Percentiles rank a stretch among this genome's conserved stretches.
phyloP scores from a whole-genome alignment of 192 early-diverging fungal species.

The Haplosporangium gracile region DNA sequence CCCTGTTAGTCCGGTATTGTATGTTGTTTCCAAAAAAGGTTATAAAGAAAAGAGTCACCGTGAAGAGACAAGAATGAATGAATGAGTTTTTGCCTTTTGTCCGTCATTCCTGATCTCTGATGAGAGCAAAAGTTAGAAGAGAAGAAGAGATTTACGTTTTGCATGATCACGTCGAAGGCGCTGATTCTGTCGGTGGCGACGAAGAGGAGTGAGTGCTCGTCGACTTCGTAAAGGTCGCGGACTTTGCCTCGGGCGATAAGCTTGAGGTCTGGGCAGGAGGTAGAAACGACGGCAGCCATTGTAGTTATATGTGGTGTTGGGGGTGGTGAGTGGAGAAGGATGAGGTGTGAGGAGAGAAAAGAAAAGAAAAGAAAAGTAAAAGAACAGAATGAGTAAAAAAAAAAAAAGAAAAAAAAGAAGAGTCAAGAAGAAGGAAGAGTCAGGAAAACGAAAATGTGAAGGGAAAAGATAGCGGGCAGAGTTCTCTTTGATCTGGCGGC shows the following conservation, averaged over 20 bases:
- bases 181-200: slow-evolving; percentile 98
- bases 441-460: neutral
- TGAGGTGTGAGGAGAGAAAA: neutral
- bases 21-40: neutral
- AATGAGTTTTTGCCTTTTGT: neutral
- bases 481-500: neutral
- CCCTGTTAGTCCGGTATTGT: slow-evolving; percentile 65
- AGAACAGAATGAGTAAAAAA: neutral
- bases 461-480: neutral
- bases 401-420: neutral
- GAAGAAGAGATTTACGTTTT: slow-evolving; percentile 73
- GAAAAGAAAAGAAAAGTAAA: neutral
- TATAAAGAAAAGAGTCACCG: neutral
- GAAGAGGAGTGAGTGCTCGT: slow-evolving; percentile 89
- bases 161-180: slow-evolving; percentile 99
- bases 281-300: slow-evolving; percentile 68
- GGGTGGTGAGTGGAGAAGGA: neutral
- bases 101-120: neutral
- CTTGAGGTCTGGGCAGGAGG: slow-evolving; percentile 92
- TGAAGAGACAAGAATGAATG: slow-evolving; percentile 6
- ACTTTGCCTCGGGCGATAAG: slow-evolving; percentile 96
- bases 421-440: neutral
- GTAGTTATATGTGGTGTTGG: neutral
- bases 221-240: slow-evolving; percentile 96
- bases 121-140: slow-evolving; percentile 13